These are phyloP conservation scores for Bolboschoenus planiculmis DNA, from an alignment of 176 grass and related monocot species.

Conservation along the genomic window DNA sequence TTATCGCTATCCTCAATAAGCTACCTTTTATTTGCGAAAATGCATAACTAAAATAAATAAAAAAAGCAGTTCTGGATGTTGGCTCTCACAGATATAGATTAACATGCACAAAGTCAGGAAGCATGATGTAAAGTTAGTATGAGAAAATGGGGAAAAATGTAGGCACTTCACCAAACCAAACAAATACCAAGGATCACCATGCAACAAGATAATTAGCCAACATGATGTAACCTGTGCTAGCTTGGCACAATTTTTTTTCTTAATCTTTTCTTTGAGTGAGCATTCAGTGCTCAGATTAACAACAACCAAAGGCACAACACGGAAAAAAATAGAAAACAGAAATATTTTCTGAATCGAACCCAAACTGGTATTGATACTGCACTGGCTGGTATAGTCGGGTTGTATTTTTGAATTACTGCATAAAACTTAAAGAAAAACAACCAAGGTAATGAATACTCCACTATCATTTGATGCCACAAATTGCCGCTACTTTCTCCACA, in stretches of 20 bases:
- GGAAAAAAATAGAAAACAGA: background rate
- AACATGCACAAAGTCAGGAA: background rate
- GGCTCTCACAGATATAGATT: background rate
- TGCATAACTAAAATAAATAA: background rate
- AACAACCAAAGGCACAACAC: background rate
- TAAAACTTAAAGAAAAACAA: background rate
- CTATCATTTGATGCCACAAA: background rate
- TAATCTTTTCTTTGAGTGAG: background rate
- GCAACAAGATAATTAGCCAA: background rate
- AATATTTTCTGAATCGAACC: background rate
- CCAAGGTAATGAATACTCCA: background rate
- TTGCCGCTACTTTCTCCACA: background rate
- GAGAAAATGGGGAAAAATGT: background rate
- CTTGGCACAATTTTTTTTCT: background rate
- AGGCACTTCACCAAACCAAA: background rate
- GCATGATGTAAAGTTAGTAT: background rate
- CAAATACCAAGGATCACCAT: background rate
- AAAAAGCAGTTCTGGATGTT: background rate
- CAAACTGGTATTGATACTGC: background rate
- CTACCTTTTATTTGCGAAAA: background rate
- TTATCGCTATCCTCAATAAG: background rate
- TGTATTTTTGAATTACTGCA: background rate
- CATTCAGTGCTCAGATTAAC: background rate
- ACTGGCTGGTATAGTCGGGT: background rate
- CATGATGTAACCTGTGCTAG: background rate